Conservation (phyloP, 1,284 basidiomycete species). For the Blastosporella zonata region DNA sequence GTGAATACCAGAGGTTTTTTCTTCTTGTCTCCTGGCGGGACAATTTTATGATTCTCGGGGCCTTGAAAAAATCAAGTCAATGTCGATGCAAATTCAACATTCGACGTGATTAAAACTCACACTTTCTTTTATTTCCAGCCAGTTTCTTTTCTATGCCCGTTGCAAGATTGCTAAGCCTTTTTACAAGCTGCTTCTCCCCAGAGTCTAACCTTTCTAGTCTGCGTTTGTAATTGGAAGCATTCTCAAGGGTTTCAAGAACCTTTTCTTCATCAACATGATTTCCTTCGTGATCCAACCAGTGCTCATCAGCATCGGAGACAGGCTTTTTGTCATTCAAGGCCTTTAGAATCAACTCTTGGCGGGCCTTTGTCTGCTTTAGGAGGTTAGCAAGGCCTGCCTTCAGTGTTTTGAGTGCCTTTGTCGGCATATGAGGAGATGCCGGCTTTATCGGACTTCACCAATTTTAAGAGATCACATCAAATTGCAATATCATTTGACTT, state of each 20-base stretch:
- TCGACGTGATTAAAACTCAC: too few relatives aligned
- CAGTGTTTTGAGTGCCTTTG: background rate
- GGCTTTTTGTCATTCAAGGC: conserved; percentile 12
- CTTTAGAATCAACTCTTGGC: conserved; percentile 5
- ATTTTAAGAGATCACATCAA: background rate
- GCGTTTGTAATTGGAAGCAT: conserved; percentile 8
- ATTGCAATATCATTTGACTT: background rate
- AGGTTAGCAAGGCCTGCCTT: conserved; percentile 12
- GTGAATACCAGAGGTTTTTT: conserved; percentile 6
- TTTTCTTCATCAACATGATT: conserved; percentile 23
- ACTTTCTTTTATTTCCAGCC: conserved; percentile 13
- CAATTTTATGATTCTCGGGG: background rate
- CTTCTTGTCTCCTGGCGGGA: conserved; percentile 5
- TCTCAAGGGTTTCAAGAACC: conserved; percentile 19
- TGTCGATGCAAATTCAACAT: too few relatives aligned
- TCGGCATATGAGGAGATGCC: background rate
- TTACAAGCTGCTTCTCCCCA: conserved; percentile 12
- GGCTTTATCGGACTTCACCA: background rate
- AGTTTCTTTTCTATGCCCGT: conserved; percentile 7
- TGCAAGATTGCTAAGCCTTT: conserved; percentile 12
- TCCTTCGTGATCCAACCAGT: conserved; percentile 23
- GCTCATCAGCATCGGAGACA: conserved; percentile 18
- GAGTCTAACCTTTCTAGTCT: conserved; percentile 10
- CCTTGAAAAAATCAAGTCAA: too few relatives aligned
- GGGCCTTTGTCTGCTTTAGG: conserved; percentile 3